These are phyloP conservation scores for Erucastrum elatum DNA, from an alignment of 345 rosid species.

Conservation along the genomic window DNA sequence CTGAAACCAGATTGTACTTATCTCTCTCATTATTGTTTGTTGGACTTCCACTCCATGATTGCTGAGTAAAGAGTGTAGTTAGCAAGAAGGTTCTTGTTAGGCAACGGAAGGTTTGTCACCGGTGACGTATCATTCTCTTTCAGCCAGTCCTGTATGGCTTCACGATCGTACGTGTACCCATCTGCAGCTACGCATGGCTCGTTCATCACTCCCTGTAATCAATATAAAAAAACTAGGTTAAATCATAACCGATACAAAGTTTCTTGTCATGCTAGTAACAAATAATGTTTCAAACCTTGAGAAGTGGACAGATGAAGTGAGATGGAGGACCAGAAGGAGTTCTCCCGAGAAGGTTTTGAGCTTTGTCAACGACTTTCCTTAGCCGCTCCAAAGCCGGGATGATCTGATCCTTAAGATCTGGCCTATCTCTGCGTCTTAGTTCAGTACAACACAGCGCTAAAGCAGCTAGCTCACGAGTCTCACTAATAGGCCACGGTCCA, in stretches of 20 bases:
- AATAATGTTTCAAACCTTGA: slow-evolving; percentile 45
- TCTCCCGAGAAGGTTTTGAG: slow-evolving; percentile 37
- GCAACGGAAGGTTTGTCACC: slow-evolving; percentile 57
- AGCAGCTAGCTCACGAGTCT: slow-evolving; percentile 65
- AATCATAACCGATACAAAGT: not conserved
- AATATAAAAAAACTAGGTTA: not conserved
- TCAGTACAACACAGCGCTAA: slow-evolving; percentile 78
- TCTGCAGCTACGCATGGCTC: slow-evolving; percentile 93
- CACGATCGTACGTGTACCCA: slow-evolving; percentile 77
- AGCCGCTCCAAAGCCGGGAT: slow-evolving; percentile 79
- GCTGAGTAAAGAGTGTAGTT: slow-evolving; percentile 77
- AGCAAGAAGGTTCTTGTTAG: slow-evolving; percentile 64
- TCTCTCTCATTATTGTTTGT: slow-evolving; percentile 29
- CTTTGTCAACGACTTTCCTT: slow-evolving; percentile 48
- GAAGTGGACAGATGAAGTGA: slow-evolving; percentile 82
- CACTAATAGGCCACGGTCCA: slow-evolving; percentile 78
- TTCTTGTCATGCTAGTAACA: not conserved
- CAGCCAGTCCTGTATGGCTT: slow-evolving; percentile 76
- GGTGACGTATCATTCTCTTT: slow-evolving; percentile 64
- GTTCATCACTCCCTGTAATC: slow-evolving; percentile 70
- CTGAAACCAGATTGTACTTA: not conserved
- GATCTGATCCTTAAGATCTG: slow-evolving; percentile 35
- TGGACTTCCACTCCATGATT: slow-evolving; percentile 72
- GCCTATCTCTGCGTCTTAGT: slow-evolving; percentile 28
- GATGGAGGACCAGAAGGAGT: slow-evolving; percentile 49